phyloP scores from a whole-genome alignment of 176 grass and related monocot species.

The Aegilops speltoides region DNA sequence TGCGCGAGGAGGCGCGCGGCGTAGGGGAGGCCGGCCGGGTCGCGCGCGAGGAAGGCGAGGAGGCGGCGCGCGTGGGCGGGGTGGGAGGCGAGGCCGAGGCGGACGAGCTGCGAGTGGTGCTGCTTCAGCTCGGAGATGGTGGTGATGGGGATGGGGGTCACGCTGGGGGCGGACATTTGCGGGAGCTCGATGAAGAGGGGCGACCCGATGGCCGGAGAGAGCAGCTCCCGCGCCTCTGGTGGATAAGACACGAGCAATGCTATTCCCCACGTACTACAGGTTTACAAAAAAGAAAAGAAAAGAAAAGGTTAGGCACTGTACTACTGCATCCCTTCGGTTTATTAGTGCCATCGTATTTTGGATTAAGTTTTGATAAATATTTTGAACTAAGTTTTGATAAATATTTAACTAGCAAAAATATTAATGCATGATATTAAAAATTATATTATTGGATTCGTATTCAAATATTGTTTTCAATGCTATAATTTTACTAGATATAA shows the following conservation, averaged over 20 bases:
- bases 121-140: constrained; percentile 58
- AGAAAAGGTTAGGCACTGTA: too few relatives aligned
- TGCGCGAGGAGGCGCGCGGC: constrained; percentile 50
- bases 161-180: constrained; percentile 23
- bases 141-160: constrained; percentile 40
- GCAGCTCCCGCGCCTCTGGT: not conserved
- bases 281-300: too few relatives aligned
- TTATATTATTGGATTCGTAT: too few relatives aligned
- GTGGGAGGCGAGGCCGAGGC: constrained; percentile 53
- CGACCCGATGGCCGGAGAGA: not conserved
- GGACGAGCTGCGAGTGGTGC: constrained; percentile 62
- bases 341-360: too few relatives aligned
- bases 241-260: not conserved
- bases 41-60: constrained; percentile 58
- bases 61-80: constrained; percentile 45
- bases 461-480: too few relatives aligned
- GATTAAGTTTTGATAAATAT: too few relatives aligned
- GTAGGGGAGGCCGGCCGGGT: constrained; percentile 51
- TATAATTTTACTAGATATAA: too few relatives aligned
- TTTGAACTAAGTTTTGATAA: too few relatives aligned
- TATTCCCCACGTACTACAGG: too few relatives aligned
- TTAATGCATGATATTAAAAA: too few relatives aligned
- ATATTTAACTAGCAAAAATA: too few relatives aligned
- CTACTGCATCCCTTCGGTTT: too few relatives aligned
- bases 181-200: not conserved